These are phyloP conservation scores for Lachnellula subtilissima DNA, from an alignment of 2,329 filamentous ascomycete genomes.

Conservation along the genomic window DNA sequence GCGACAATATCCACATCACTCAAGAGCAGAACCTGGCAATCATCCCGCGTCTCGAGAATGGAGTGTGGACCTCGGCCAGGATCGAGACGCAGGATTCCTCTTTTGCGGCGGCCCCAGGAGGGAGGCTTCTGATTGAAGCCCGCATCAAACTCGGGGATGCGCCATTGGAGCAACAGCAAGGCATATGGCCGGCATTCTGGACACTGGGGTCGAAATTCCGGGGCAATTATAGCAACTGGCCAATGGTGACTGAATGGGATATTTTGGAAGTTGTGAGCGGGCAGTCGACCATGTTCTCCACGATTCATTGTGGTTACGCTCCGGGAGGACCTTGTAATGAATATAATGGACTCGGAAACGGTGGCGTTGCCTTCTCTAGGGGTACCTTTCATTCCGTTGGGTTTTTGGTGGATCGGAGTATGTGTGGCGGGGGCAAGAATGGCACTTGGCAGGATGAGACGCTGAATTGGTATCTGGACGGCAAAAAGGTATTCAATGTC, in stretches of 20 bases:
- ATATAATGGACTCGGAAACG: slow-evolving; percentile 28
- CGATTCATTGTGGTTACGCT: slow-evolving; percentile 39
- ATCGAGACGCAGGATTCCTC: slow-evolving; percentile 37
- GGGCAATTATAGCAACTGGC: slow-evolving; percentile 38
- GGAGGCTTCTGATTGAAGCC: slow-evolving; percentile 37
- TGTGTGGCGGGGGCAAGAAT: neutral
- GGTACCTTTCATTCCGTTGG: slow-evolving; percentile 32
- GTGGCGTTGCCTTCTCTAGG: neutral
- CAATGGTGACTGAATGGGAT: slow-evolving; percentile 41
- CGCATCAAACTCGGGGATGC: slow-evolving; percentile 35
- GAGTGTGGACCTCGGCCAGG: slow-evolving; percentile 41
- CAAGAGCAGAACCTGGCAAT: slow-evolving; percentile 36
- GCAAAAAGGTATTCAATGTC: slow-evolving; percentile 26
- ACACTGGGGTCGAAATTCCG: slow-evolving; percentile 38
- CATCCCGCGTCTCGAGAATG: slow-evolving; percentile 25
- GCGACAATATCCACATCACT: slow-evolving; percentile 39
- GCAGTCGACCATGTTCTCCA: slow-evolving; percentile 32
- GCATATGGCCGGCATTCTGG: slow-evolving; percentile 47
- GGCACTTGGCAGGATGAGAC: slow-evolving; percentile 24
- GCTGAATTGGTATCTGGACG: slow-evolving; percentile 36
- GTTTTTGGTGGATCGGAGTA: slow-evolving; percentile 33
- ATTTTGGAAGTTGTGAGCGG: slow-evolving; percentile 42
- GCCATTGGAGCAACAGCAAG: slow-evolving; percentile 26
- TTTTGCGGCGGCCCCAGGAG: slow-evolving; percentile 33
- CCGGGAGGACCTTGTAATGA: slow-evolving; percentile 40